These are phyloP conservation scores for Rhodotorula sp. DNA, from an alignment of 1,284 basidiomycete species.

Conservation along the genomic window DNA sequence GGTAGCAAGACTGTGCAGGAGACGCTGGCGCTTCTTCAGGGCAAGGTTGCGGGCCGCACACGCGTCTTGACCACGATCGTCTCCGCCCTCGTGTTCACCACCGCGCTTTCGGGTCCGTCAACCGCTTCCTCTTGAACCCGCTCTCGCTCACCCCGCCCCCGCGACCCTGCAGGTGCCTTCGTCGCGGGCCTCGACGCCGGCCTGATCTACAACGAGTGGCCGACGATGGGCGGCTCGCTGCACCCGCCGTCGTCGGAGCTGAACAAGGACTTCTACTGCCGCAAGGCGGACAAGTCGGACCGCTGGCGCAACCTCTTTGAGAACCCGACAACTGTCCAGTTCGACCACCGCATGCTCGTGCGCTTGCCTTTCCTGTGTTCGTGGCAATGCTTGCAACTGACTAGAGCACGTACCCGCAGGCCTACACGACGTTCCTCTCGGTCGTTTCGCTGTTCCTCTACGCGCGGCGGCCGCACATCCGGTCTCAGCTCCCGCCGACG, in stretches of 20 bases:
- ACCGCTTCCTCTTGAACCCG: background rate
- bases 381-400: slow-evolving; percentile 14
- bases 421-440: slow-evolving; percentile 73
- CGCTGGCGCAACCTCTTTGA: slow-evolving; percentile 89
- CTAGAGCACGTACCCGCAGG: slow-evolving; percentile 56
- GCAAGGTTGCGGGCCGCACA: slow-evolving; percentile 64
- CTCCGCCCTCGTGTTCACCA: slow-evolving; percentile 78
- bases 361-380: slow-evolving; percentile 47
- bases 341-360: slow-evolving; percentile 89
- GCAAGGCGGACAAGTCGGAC: slow-evolving; percentile 67
- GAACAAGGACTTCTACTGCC: slow-evolving; percentile 72
- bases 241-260: slow-evolving; percentile 83
- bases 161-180: slow-evolving; percentile 71
- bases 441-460: slow-evolving; percentile 66
- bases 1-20: slow-evolving; percentile 44
- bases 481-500: slow-evolving; percentile 66
- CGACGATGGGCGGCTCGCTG: slow-evolving; percentile 81
- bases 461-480: slow-evolving; percentile 59
- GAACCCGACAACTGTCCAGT: slow-evolving; percentile 97
- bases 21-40: slow-evolving; percentile 57
- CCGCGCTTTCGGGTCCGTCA: slow-evolving; percentile 76
- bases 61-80: slow-evolving; percentile 63
- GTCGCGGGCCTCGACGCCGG: slow-evolving; percentile 98
- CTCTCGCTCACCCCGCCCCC: accelerated
- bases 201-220: slow-evolving; percentile 96